Evolutionary conservation across 2,329 filamentous ascomycete species (phyloP), one percentile per base, ranked within the genome.

Genomic region (Phialophora verrucosa): DNA sequence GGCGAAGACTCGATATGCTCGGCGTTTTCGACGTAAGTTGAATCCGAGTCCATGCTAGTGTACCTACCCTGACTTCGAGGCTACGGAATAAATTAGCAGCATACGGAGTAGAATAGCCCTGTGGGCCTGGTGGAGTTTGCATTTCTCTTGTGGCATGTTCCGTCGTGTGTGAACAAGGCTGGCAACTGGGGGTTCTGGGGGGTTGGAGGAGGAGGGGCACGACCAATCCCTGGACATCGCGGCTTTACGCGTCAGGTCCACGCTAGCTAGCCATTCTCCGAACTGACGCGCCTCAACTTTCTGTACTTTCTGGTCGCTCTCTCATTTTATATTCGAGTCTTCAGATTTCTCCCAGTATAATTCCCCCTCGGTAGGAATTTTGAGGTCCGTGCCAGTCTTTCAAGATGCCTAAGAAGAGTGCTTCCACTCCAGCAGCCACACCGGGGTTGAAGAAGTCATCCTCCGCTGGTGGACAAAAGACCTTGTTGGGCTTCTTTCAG

Each of bases 401-500:
- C 68, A 75, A 62, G 70, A 81, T 81, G 79, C 76, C 79, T 53
- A 79, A 74, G 77, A 73, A 73, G 69, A 72, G 59, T 23, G 49
- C 76, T 29, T 74, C 78, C 38, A 74, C 76, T 20, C 59, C 59
- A 55, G 27, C 60, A 3, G 61, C 65, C n/a, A 78, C 77, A 53
- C 79, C 78, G 49, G 70, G 75, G 23, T 71, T 81, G 64, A 81
- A 80, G 71, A 76, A 77, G 66, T 73, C 79, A 6, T 77, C 77
- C 6, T 77, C 80, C 20, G 79, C 76, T 63, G 76, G 88, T 74
- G 88, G 86, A 73, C 89, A 91, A 75, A 84, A 83, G 76, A 91
- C 89, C 61, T 92, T 95, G 66, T 82, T 92, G 42, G 90, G 90
- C 51, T 95, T 95, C 83, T 94, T 94, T 74, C 84, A 89, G 71